Conservation (phyloP, 495 filamentous ascomycete genomes). For the Aspergillus egyptiacus region DNA sequence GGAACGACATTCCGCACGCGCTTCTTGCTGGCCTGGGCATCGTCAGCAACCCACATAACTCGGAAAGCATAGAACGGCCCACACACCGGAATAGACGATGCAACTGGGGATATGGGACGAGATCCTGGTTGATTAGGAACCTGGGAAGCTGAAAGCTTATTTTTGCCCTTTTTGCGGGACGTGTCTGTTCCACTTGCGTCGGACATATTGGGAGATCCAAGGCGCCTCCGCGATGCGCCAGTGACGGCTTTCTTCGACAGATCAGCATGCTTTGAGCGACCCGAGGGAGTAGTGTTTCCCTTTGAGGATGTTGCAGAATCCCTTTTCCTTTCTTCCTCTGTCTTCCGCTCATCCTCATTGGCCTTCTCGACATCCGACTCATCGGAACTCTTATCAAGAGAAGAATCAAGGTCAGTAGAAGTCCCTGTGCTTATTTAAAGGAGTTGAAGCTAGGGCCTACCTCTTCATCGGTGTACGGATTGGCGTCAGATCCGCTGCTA, state of each 20-base stretch:
- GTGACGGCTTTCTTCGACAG: conserved; percentile 51
- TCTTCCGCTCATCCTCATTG: conserved; percentile 67
- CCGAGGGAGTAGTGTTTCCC: conserved; percentile 69
- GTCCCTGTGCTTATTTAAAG: not conserved
- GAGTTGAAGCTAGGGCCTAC: conserved; percentile 20
- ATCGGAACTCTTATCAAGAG: conserved; percentile 33
- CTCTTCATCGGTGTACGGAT: conserved; percentile 65
- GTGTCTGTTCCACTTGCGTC: conserved; percentile 89
- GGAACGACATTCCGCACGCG: conserved; percentile 37
- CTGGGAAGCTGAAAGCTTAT: conserved; percentile 47
- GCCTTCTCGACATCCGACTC: conserved; percentile 45
- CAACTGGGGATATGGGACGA: conserved; percentile 46
- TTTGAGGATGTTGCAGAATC: conserved; percentile 59
- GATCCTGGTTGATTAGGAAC: conserved; percentile 51
- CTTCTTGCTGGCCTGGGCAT: conserved; percentile 39
- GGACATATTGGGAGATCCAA: conserved; percentile 80
- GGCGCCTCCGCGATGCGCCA: conserved; percentile 62
- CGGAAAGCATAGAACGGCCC: not conserved
- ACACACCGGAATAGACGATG: conserved; percentile 33
- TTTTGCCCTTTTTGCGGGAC: conserved; percentile 81
- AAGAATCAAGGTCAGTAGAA: conserved; percentile 1
- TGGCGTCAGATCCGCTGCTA: conserved; percentile 63
- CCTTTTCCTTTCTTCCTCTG: conserved; percentile 56
- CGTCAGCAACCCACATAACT: conserved; percentile 20
- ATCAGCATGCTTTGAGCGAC: conserved; percentile 47